Evolutionary conservation across 768 basidiomycete species (phyloP).

Genomic region (Naganishia kalamii): DNA sequence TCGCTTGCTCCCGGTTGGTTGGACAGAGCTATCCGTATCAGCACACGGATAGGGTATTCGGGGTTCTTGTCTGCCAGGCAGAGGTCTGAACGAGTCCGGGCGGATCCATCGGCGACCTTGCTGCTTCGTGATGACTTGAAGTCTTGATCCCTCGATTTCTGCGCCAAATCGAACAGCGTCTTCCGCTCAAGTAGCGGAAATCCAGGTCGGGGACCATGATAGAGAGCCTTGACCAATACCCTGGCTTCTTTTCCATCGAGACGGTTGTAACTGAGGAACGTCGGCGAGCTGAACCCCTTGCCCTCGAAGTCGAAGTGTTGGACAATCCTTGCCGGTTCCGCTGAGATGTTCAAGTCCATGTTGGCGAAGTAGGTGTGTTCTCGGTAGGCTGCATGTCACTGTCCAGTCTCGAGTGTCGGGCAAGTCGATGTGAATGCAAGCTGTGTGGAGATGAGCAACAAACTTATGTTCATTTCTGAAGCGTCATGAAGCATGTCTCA

Average conservation of each 20-base stretch:
- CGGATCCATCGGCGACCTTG: background rate
- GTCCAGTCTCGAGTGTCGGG: no score
- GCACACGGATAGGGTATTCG: background rate
- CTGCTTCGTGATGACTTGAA: background rate
- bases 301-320: background rate
- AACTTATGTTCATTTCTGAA: no score
- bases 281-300: background rate
- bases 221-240: background rate
- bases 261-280: background rate
- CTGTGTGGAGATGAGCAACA: no score
- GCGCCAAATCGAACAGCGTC: background rate
- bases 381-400: no score
- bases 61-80: slow-evolving; percentile 1
- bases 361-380: background rate
- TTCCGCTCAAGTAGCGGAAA: background rate
- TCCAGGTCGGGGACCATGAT: slow-evolving; percentile 8
- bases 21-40: background rate
- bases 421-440: no score
- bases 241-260: slow-evolving; percentile 8
- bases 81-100: background rate
- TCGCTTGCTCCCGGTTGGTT: slow-evolving; percentile 6
- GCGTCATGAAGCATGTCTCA: no score
- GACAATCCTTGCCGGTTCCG: background rate
- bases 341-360: background rate
- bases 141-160: background rate